Evolutionary conservation across 2,329 filamentous ascomycete species (phyloP).

Genomic region (Drechslera avenae): DNA sequence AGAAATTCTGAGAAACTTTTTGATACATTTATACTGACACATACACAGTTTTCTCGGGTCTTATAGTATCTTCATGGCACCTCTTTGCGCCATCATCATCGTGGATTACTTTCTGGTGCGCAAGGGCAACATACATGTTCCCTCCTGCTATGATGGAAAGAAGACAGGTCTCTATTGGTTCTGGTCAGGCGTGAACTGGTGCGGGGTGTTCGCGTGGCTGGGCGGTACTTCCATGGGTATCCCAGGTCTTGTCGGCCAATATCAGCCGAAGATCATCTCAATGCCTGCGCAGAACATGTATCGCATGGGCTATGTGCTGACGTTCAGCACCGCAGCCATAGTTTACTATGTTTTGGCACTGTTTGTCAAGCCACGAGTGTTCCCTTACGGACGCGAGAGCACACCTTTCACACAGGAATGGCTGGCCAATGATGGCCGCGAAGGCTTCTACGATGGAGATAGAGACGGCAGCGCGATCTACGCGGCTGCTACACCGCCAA

Average conservation of each 20-base stretch:
- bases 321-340: slow-evolving; percentile 34
- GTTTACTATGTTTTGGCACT: slow-evolving; percentile 33
- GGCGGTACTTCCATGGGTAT: slow-evolving; percentile 42
- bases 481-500: slow-evolving; percentile 19
- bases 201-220: slow-evolving; percentile 39
- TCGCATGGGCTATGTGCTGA: slow-evolving; percentile 44
- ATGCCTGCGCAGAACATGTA: slow-evolving; percentile 44
- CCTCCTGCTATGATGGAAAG: slow-evolving; percentile 42
- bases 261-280: slow-evolving; percentile 40
- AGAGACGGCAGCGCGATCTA: slow-evolving; percentile 22
- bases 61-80: slow-evolving; percentile 52
- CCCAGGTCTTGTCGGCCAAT: slow-evolving; percentile 40
- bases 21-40: slow-evolving; percentile 2
- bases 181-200: slow-evolving; percentile 40
- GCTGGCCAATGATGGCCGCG: slow-evolving; percentile 32
- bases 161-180: slow-evolving; percentile 40
- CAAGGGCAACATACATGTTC: slow-evolving; percentile 51
- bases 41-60: slow-evolving; percentile 48
- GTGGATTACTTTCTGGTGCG: slow-evolving; percentile 48
- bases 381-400: slow-evolving; percentile 26
- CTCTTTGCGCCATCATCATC: slow-evolving; percentile 48
- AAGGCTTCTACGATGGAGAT: slow-evolving; percentile 40
- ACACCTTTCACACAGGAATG: slow-evolving; percentile 24
- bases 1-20: neutral
- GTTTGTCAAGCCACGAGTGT: slow-evolving; percentile 24